These are phyloP conservation scores for Xylaria flabelliformis DNA, from an alignment of 495 filamentous ascomycete genomes.

Conservation along the genomic window DNA sequence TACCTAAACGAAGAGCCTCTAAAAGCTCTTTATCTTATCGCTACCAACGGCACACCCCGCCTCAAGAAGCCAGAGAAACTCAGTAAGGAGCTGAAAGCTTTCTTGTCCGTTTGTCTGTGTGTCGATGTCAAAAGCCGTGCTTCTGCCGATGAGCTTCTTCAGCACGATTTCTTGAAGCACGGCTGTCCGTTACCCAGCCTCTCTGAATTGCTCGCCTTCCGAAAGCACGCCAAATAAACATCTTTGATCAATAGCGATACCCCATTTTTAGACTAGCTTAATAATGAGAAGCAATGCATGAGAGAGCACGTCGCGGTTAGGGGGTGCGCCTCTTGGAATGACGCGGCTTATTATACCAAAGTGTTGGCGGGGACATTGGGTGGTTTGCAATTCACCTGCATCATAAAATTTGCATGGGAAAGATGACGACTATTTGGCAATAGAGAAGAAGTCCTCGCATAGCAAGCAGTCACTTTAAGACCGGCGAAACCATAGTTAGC, in stretches of 20 bases:
- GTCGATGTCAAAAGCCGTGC: slow-evolving; percentile 95
- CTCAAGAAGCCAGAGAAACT: slow-evolving; percentile 98
- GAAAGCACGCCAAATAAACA: slow-evolving; percentile 58
- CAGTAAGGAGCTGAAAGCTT: slow-evolving; percentile 94
- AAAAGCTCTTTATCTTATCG: slow-evolving; percentile 95
- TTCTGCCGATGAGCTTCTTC: slow-evolving; percentile 83
- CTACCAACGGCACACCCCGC: slow-evolving; percentile 94
- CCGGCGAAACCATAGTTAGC: slow-evolving; percentile 17
- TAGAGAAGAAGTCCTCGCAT: slow-evolving; percentile 20
- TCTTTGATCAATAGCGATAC: slow-evolving; percentile 35
- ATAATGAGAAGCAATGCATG: slow-evolving; percentile 23
- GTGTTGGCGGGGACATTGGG: slow-evolving; percentile 20
- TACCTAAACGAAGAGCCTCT: slow-evolving; percentile 98
- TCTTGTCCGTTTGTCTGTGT: slow-evolving; percentile 93
- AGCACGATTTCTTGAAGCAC: slow-evolving; percentile 77
- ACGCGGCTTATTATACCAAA: neutral
- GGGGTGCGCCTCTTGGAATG: slow-evolving; percentile 22
- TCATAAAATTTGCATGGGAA: slow-evolving; percentile 28
- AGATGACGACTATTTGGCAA: slow-evolving; percentile 29
- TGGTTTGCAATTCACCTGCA: slow-evolving; percentile 23
- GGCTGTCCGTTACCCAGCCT: slow-evolving; percentile 82
- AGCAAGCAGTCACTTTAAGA: slow-evolving; percentile 23
- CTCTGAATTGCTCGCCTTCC: slow-evolving; percentile 83
- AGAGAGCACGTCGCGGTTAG: slow-evolving; percentile 22
- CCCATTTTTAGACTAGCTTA: slow-evolving; percentile 32